Evolutionary conservation across 2,329 filamentous ascomycete genomes (phyloP), one percentile per base, ranked within the genome.

Genomic region (Penicillium sp.): DNA sequence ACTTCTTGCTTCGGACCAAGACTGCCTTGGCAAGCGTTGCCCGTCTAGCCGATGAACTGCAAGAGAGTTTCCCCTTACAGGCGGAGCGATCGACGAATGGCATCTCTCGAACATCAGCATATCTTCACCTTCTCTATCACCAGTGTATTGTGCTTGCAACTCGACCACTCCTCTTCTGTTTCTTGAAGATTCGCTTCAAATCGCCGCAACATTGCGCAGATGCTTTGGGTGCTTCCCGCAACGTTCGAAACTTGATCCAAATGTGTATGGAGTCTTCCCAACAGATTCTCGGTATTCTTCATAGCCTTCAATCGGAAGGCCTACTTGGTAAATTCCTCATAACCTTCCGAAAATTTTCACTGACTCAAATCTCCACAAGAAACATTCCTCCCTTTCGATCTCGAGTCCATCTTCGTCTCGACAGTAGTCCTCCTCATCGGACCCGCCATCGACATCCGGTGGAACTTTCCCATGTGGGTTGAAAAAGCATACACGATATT

Each of bases 251-350:
- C 33, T 62, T 81, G 55, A 68, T 80, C 4, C 73, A 76, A 53
- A 77, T 80, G 69, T 79, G 78, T 56, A 67, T 80, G 28, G 79
- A 81, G 30, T 80, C 79, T 1, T 74, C 79, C 3, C 75, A 78
- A 37, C 78, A 81, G 40, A 79, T 80, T 16, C 61, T 81, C 22
- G 70, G 64, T 22, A 77, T 84, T 26, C 76, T 84, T 2, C 73
- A 74, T 56, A 76, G 74, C 40, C 70, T 84, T 26, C 77, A 80
- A 64, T 72, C 73, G 13, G 81, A 84, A 64, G 78, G 77, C 6
- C 73, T 84, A 19, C 72, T 83, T 2, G 81, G 82, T 83, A 71
- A 66, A 66, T 49, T 10, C 5, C 22, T 63, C 30, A 6, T 61
- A 57, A 7, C 60, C 35, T 2, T 25, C 10, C 8, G 22, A 5